phyloP scores from a whole-genome alignment of 148 eudicot species.

The Rhododendron mucronatum region DNA sequence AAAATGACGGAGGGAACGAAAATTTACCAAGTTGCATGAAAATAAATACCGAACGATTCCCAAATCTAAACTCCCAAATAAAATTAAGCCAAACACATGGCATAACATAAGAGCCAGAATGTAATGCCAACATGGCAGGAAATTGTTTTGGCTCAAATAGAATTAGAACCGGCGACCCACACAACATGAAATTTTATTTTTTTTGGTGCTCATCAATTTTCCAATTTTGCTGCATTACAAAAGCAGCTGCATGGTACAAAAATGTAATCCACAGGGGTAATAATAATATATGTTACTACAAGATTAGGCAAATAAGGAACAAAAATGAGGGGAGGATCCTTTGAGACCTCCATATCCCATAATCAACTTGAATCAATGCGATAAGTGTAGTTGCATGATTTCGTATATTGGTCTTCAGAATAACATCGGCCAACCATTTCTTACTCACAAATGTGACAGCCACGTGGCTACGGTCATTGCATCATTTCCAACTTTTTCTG shows the following conservation, averaged over 20 bases:
- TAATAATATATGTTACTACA: background rate
- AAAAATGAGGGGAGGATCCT: background rate
- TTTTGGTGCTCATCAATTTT: background rate
- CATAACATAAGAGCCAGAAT: too few species aligned
- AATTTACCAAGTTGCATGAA: too few species aligned
- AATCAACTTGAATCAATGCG: background rate
- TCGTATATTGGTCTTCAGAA: background rate
- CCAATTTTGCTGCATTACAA: background rate
- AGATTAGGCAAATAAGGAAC: background rate
- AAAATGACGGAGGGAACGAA: accelerated
- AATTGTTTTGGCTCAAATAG: too few species aligned
- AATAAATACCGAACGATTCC: too few species aligned
- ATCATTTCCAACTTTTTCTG: background rate
- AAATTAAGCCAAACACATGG: too few species aligned
- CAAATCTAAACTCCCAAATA: too few species aligned
- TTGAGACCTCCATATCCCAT: background rate
- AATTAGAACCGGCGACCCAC: too few species aligned
- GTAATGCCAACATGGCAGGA: too few species aligned
- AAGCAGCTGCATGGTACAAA: background rate
- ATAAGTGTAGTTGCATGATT: background rate
- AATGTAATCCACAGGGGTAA: background rate
- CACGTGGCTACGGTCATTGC: background rate
- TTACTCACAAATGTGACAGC: background rate
- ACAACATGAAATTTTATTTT: too few species aligned
- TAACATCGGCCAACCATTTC: background rate